Conservation (phyloP, 139 green algal genomes). For the Deuterostichococcus epilithicus region DNA sequence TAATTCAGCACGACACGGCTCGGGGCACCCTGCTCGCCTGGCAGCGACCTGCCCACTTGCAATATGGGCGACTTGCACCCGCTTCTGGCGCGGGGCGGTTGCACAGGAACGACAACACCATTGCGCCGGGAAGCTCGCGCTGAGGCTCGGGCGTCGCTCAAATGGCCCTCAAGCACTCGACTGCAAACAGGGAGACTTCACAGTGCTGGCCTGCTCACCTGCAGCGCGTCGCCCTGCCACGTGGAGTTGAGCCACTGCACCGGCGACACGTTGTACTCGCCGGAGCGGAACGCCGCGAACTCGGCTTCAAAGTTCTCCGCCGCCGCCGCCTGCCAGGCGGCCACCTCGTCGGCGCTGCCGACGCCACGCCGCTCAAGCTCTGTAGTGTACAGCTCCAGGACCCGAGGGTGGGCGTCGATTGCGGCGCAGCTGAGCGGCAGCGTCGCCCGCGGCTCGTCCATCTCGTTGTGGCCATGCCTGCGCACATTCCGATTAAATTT, state of each 20-base stretch:
- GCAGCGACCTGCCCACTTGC: too few species aligned
- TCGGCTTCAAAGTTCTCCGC: conserved; percentile 26
- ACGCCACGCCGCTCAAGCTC: conserved; percentile 27
- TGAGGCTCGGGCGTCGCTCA: too few species aligned
- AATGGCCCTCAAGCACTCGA: too few species aligned
- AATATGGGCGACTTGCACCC: too few species aligned
- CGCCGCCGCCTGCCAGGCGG: conserved; percentile 12
- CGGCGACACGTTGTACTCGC: conserved; percentile 41
- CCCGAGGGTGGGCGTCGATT: conserved; percentile 38
- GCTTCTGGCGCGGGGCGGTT: too few species aligned
- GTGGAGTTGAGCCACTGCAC: conserved; percentile 39
- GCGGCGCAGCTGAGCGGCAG: conserved; percentile 45
- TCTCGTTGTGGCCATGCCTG: conserved; percentile 68
- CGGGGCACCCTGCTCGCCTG: too few species aligned
- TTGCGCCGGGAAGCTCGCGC: too few species aligned
- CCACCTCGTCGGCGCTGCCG: neutral
- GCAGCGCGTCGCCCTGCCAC: conserved; percentile 61
- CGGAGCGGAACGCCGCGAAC: conserved; percentile 25
- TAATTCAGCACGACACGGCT: too few species aligned
- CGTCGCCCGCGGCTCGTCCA: conserved; percentile 48
- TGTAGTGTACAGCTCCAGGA: conserved; percentile 37
- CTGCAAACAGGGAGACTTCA: too few species aligned
- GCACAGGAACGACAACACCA: too few species aligned
- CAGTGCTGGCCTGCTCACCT: too few species aligned
- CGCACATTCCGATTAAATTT: neutral